Evolutionary conservation across 1,284 basidiomycete species (phyloP).

Genomic region (Sporisorium scitamineum): DNA sequence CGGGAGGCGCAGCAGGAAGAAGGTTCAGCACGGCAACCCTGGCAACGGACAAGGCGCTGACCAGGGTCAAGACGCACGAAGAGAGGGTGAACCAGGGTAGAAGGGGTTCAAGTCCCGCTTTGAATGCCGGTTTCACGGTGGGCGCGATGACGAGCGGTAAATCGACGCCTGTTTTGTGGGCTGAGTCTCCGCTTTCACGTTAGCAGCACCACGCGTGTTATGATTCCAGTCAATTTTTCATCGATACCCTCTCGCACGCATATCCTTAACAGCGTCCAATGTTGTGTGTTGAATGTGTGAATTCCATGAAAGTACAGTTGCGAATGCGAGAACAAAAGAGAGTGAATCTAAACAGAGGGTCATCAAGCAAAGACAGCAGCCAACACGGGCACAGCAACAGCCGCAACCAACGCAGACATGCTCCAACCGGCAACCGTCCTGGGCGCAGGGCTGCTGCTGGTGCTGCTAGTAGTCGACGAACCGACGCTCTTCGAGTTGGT

Average conservation of each 20-base stretch:
- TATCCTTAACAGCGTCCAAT: neutral
- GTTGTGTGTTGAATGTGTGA: too few species aligned
- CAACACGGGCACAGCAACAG: conserved; percentile 2
- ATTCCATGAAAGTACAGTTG: neutral
- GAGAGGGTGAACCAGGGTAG: conserved; percentile 7
- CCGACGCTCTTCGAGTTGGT: conserved; percentile 44
- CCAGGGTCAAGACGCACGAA: conserved; percentile 17
- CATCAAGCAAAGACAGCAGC: conserved; percentile 1
- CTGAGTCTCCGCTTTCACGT: neutral
- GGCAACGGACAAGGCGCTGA: conserved; percentile 3
- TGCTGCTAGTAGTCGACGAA: conserved; percentile 6
- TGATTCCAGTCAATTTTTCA: neutral
- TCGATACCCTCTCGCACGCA: neutral
- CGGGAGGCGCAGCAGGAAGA: neutral
- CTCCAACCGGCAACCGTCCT: neutral
- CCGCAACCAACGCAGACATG: neutral
- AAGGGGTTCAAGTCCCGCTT: conserved; percentile 13
- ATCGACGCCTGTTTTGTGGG: neutral
- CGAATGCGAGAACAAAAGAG: neutral
- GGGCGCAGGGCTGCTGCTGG: conserved; percentile 20
- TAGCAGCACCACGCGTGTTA: too few species aligned
- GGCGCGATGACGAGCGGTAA: neutral
- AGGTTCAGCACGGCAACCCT: conserved; percentile 17
- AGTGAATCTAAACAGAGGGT: neutral
- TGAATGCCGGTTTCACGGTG: neutral